Evolutionary conservation across 805 yeast genomes (phyloP), one percentile per base, ranked within the genome.

Genomic region (Suhomyces canberraensis): DNA sequence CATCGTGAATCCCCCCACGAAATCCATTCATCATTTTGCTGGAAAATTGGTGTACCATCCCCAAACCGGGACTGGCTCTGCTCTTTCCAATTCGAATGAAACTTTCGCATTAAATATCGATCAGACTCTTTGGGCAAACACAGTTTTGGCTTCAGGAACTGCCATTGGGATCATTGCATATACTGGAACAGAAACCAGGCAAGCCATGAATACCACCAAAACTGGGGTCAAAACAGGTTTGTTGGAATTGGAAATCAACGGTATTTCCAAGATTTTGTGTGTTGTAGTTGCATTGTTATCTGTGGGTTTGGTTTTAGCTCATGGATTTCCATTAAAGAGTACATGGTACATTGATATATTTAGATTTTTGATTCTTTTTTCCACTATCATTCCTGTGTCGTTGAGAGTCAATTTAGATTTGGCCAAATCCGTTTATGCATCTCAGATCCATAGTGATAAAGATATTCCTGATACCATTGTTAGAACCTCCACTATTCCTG

Each of bases 41-140:
- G 98, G 98, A 8, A 83, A 80, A 45, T 56, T 90, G 16, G 67
- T 78, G 2, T 70, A 73, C 41, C 80, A 78, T 35, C 57, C 60
- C 1, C 47, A 44, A 18, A 51, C 47, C 8, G 38, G 42, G 3
- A 47, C 45, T 3, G 59, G 54, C 25, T 41, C 44, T 6, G 40
- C 51, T 11, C 45, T 47, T n/a, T 38, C 46, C 14, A 31, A 36
- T 9, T 27, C 39, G 21, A 75, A 74, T 28, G 72, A 76, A 18
- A 70, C 80, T 1, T 66, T 74, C 16, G 85, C 93, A 3, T 65
- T 93, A 11, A 72, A 83, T 3, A 79, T 93, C 8, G 99, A 93
- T 59, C 90, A 91, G 53, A 88, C 98, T 0, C 61, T 95, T 56
- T 93, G 99, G 99, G 97, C 98, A 11, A 93, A 93, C 57, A 93